Evolutionary conservation across 441 rosid species (phyloP), one percentile per base, ranked within the genome.

Genomic region (Jatropha multifida): DNA sequence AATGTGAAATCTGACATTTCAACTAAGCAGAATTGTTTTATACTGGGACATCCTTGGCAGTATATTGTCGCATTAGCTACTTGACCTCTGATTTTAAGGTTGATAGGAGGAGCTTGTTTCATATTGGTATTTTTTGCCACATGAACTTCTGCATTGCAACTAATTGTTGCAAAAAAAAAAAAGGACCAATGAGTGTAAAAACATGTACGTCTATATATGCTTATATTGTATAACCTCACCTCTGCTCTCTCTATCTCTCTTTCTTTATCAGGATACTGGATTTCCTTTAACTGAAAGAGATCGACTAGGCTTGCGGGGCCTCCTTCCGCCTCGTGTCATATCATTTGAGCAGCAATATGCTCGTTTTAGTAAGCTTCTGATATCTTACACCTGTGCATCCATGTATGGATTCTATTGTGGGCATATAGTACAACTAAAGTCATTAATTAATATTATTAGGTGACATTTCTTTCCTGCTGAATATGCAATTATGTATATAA

Each of bases 231-330:
- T 37, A 23, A 38, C 20, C 3, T 13, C 62, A 15, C 52, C 26
- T 46, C 62, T 38, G 55, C 13, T 68, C 38, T 37, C 4, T 37
- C 38, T 48, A 48, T 20, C 14, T 61, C 73, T 41, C 17, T 9
- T 71, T 69, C 38, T 44, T 48, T 52, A 55, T 49, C 74, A 96
- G 99, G 99, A 93, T 74, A 96, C 99, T 70, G 99, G 96, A n/a
- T 96, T 93, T 86, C 97, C 99, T 75, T 81, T 84, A 76, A 88
- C 98, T 2, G 99, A 96, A 87, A 92, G 99, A 83, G 97, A 96
- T 77, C 88, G 99, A 71, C 84, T 96, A 64, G 99, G 99, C 38
- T 88, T 96, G 14, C 87, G 99, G 52, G 98, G 98, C 37, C 92
- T 96, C 66, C 99, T 96, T 79, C 99, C 99, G 11, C 98, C 99